Base-by-base conservation (phyloP, 1,139 yeast species). In the Yamadazyma triangularis region DNA sequence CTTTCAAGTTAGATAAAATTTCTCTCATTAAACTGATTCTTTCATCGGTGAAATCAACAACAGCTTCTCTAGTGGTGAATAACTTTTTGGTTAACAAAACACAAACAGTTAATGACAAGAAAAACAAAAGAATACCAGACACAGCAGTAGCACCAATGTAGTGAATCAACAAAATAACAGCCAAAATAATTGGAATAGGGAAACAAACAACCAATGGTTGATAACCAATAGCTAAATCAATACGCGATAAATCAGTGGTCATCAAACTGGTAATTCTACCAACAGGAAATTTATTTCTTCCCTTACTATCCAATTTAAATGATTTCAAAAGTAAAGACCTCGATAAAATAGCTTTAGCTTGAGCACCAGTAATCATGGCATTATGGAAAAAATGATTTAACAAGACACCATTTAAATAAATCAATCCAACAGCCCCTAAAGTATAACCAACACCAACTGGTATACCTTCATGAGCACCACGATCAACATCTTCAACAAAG, bases 351-450 rank as follows among this genome's bases (percentile, higher is more conserved):
- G 69, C 58, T 45, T 66, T 68, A 25, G 56, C 42, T 37, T 60
- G 64, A n/a, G 73, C 73, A 15, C 73, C 74, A n/a, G 66, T 55
- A 30, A 65, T 51, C 73, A 66, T 67, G 24, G 73, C 60, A 34
- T 55, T 55, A 40, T 66, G 70, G 50, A 64, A 66, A 35, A 53
- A 64, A 38, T 68, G 74, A 45, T 68, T 67, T 26, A 66, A 47
- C 26, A 64, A 51, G 33, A 68, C 48, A 11, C 73, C 73, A 41
- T 65, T 67, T 29, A 63, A 36, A 33, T 63, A 58, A 30, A 66
- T 60, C 36, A 68, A 51, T 2, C 52, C 44, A 29, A 63, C 70
- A 1, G 71, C 54, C n/a, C 62, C 67, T 28, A 67, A 29, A 18
- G 71, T 61, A 36, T 57, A 67, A 7, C 68, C 71, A 11, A 68